phyloP scores from a whole-genome alignment of 2,329 filamentous ascomycete species.

The Stachybotrys elegans region DNA sequence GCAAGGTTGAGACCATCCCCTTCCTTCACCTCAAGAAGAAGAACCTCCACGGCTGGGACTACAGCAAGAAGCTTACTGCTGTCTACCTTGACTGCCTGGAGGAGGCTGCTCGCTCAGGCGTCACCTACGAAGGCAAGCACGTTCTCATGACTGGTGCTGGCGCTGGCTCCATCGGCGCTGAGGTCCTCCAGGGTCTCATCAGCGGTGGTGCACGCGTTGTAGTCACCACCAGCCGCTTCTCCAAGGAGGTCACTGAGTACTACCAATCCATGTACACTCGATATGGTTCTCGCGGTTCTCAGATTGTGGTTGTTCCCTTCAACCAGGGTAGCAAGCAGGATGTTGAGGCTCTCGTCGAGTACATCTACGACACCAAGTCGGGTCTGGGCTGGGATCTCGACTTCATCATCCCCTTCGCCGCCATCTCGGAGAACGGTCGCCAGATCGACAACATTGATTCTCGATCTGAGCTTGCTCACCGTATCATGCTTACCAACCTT shows the following conservation, averaged over 20 bases:
- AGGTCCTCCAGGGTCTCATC: conserved; percentile 92
- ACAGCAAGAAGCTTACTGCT: conserved; percentile 97
- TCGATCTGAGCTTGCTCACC: conserved; percentile 94
- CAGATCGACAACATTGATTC: conserved; percentile 97
- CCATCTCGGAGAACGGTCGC: conserved; percentile 94
- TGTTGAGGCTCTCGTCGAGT: conserved; percentile 86
- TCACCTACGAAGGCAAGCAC: conserved; percentile 92
- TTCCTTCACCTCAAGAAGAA: conserved; percentile 97
- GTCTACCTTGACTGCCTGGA: conserved; percentile 90
- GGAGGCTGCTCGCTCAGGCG: conserved; percentile 77
- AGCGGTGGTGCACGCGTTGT: conserved; percentile 95
- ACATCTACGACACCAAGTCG: conserved; percentile 95
- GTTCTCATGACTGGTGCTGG: conserved; percentile 97
- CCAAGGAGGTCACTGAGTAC: conserved; percentile 95
- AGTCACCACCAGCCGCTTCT: conserved; percentile 95
- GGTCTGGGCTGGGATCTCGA: conserved; percentile 98
- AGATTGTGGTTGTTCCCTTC: conserved; percentile 97
- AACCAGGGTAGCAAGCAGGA: conserved; percentile 99
- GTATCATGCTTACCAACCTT: conserved; percentile 98
- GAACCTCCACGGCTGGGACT: conserved; percentile 92
- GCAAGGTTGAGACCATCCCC: conserved; percentile 94
- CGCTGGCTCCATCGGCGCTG: conserved; percentile 94
- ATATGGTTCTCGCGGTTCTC: conserved; percentile 87
- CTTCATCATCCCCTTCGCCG: conserved; percentile 91
- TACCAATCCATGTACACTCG: conserved; percentile 98